Conservation (phyloP, 148 eudicot species). For the Diospyros lotus region DNA sequence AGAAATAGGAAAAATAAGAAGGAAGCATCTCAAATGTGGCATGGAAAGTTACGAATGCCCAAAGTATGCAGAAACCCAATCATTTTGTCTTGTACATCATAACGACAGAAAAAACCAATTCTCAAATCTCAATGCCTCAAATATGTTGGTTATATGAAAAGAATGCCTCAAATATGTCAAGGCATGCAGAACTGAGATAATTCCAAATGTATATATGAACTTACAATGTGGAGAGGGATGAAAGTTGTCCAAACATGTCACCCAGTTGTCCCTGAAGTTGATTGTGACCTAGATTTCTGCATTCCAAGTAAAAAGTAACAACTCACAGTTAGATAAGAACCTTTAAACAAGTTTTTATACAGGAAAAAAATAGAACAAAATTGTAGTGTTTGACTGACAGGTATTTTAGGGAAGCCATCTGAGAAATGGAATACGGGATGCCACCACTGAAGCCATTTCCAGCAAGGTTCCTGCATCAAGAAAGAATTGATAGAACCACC, state of each 20-base stretch:
- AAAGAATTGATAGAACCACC: slow-evolving; percentile 6
- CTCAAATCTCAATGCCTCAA: background rate
- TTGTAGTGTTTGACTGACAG: slow-evolving; percentile 41
- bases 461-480: slow-evolving; percentile 69
- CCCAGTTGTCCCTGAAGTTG: slow-evolving; percentile 58
- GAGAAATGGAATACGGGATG: slow-evolving; percentile 72
- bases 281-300: slow-evolving; percentile 83
- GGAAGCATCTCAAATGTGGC: background rate
- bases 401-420: slow-evolving; percentile 56
- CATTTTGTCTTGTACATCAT: background rate
- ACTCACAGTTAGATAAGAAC: background rate
- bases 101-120: background rate
- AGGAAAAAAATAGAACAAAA: slow-evolving; percentile 6
- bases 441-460: slow-evolving; percentile 59
- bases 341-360: background rate
- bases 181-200: background rate
- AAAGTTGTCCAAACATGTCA: slow-evolving; percentile 52
- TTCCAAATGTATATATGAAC: slow-evolving; percentile 17
- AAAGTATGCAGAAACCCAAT: background rate
- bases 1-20: background rate
- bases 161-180: background rate
- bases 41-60: background rate
- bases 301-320: slow-evolving; percentile 1
- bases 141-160: too few relatives aligned
- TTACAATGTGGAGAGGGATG: slow-evolving; percentile 69